Evolutionary conservation across 2,329 filamentous ascomycete species (phyloP).

Genomic region (Clonostachys rhizophaga): DNA sequence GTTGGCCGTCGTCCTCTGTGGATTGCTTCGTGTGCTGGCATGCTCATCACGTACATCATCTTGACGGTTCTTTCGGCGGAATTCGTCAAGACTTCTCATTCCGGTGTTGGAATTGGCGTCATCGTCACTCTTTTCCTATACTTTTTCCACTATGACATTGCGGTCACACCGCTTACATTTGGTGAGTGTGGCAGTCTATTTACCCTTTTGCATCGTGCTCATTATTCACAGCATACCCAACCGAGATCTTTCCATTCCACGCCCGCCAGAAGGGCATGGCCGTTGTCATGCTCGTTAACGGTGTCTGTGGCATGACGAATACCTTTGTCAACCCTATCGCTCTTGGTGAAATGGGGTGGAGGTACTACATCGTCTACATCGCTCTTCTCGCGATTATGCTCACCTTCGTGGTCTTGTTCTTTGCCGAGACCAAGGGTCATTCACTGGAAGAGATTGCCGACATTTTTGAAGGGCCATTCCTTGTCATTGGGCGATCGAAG

Average conservation of each 20-base stretch:
- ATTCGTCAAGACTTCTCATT: conserved; percentile 14
- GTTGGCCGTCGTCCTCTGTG: conserved; percentile 36
- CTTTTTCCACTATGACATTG: conserved; percentile 37
- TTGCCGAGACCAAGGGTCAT: conserved; percentile 45
- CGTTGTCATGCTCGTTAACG: conserved; percentile 25
- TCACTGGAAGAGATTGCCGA: conserved; percentile 51
- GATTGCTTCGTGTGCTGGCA: conserved; percentile 24
- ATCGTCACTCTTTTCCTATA: conserved; percentile 43
- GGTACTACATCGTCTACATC: conserved; percentile 54
- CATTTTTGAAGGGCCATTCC: conserved; percentile 39
- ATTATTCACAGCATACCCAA: conserved; percentile 21
- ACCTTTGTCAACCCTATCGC: conserved; percentile 43
- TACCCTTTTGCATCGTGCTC: too few relatives aligned
- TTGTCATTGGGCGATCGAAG: conserved; percentile 2
- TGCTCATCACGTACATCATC: conserved; percentile 25
- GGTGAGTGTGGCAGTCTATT: conserved; percentile 1
- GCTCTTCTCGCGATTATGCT: conserved; percentile 38
- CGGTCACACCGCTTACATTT: conserved; percentile 39
- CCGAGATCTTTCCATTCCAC: conserved; percentile 30
- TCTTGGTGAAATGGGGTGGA: conserved; percentile 41
- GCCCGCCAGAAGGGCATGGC: conserved; percentile 31
- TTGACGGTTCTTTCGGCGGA: conserved; percentile 31
- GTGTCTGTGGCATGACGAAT: too few relatives aligned
- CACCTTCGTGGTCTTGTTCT: conserved; percentile 33
- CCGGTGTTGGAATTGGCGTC: conserved; percentile 34